Conservation (phyloP, 176 grass and related monocot genomes). For the Cocos nucifera region DNA sequence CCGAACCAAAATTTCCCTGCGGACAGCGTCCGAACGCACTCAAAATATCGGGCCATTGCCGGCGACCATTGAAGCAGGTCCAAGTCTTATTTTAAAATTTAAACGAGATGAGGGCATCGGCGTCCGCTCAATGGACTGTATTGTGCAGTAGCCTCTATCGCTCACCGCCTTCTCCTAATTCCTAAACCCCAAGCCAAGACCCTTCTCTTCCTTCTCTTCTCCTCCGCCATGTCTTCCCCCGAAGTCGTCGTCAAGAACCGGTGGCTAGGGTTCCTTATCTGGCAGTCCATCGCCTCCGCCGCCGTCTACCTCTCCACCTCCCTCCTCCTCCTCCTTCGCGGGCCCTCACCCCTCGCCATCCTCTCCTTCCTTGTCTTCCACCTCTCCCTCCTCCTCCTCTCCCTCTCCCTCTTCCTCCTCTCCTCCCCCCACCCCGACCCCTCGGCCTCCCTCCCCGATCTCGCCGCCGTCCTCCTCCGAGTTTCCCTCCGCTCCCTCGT, state of each 20-base stretch:
- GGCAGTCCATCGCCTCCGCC: slow-evolving; percentile 34
- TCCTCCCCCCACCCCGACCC: slow-evolving; percentile 10
- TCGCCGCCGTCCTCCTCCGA: slow-evolving; percentile 31
- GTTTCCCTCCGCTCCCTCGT: slow-evolving; percentile 24
- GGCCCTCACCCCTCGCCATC: slow-evolving; percentile 16
- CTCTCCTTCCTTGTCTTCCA: slow-evolving; percentile 33
- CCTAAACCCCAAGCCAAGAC: neutral
- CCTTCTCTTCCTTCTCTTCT: neutral
- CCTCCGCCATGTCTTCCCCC: slow-evolving; percentile 15
- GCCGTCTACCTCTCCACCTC: slow-evolving; percentile 22
- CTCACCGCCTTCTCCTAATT: no score
- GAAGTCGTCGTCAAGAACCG: slow-evolving; percentile 28
- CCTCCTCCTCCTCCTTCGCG: slow-evolving; percentile 20
- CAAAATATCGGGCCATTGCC: no score
- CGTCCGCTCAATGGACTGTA: no score
- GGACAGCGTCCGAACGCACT: no score
- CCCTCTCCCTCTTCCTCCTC: slow-evolving; percentile 22
- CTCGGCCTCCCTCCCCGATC: slow-evolving; percentile 18
- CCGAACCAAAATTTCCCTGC: no score
- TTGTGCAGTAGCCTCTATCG: no score
- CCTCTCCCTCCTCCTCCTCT: slow-evolving; percentile 13
- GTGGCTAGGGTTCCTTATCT: slow-evolving; percentile 39
- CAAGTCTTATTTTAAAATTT: no score
- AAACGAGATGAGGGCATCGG: no score
- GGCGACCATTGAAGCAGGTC: no score